phyloP scores from a whole-genome alignment of 2,329 filamentous ascomycete species.

The Dothistroma septosporum region DNA sequence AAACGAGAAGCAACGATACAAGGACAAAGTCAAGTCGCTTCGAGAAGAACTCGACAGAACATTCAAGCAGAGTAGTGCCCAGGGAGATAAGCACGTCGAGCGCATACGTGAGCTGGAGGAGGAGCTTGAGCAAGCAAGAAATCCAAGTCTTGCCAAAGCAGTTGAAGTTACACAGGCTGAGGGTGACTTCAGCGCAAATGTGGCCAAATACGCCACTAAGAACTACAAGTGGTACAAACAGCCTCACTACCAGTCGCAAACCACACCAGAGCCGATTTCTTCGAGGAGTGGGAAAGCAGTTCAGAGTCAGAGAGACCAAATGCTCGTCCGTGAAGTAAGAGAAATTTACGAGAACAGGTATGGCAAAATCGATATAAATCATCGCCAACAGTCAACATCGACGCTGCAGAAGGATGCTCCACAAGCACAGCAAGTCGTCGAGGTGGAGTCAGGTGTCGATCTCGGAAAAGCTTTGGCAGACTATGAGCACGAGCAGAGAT shows the following conservation, averaged over 20 bases:
- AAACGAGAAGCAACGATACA: conserved; percentile 17
- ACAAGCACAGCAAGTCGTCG: conserved; percentile 16
- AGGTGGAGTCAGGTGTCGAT: conserved; percentile 23
- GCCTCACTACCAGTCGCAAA: conserved; percentile 11
- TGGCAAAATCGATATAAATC: conserved; percentile 36
- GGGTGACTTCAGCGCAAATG: conserved; percentile 37
- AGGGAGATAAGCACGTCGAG: conserved; percentile 19
- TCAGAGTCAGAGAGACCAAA: conserved; percentile 30
- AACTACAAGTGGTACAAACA: conserved; percentile 39
- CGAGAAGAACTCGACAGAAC: conserved; percentile 20
- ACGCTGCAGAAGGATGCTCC: not conserved
- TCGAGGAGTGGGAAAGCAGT: conserved; percentile 19
- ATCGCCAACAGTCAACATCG: conserved; percentile 21
- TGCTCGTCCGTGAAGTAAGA: conserved; percentile 38
- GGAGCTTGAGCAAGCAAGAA: conserved; percentile 10
- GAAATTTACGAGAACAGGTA: conserved; percentile 44
- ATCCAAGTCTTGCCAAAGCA: not conserved
- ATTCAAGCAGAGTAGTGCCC: conserved; percentile 21
- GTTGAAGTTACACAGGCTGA: conserved; percentile 31
- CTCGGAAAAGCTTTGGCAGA: conserved; percentile 26
- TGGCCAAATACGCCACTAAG: conserved; percentile 33
- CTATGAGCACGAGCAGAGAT: conserved; percentile 24
- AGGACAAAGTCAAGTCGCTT: conserved; percentile 19
- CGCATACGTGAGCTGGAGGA: conserved; percentile 19
- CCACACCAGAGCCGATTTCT: not conserved